Evolutionary conservation across 2,329 filamentous ascomycete genomes (phyloP).

Genomic region (Capronia americana): DNA sequence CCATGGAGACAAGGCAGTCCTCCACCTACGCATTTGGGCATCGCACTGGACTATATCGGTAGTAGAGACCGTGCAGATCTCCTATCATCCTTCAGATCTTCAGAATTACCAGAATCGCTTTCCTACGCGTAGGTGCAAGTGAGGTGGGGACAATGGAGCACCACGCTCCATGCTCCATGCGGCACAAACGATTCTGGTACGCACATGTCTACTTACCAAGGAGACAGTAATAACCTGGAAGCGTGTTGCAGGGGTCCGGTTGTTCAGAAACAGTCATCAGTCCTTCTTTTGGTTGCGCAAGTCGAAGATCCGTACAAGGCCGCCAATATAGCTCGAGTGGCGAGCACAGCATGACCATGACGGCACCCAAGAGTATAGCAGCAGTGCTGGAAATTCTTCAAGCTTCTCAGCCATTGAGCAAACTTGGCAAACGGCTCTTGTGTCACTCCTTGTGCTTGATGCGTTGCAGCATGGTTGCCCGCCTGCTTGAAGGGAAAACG

Average conservation of each 20-base stretch:
- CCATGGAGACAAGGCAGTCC: background rate
- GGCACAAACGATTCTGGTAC: too few species aligned
- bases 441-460: background rate
- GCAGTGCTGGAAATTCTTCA: background rate
- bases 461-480: background rate
- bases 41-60: background rate
- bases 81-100: background rate
- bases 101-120: background rate
- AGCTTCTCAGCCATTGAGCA: background rate
- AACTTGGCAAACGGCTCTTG: too few species aligned
- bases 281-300: background rate
- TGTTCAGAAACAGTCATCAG: background rate
- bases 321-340: background rate
- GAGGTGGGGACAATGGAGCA: background rate
- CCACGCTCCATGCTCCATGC: background rate
- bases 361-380: background rate
- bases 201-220: background rate
- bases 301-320: background rate
- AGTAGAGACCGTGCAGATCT: background rate
- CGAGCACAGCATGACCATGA: background rate
- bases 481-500: background rate
- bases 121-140: background rate
- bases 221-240: background rate
- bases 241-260: background rate
- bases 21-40: background rate